phyloP scores from a whole-genome alignment of 495 filamentous ascomycete genomes.

The Neurospora discreta region DNA sequence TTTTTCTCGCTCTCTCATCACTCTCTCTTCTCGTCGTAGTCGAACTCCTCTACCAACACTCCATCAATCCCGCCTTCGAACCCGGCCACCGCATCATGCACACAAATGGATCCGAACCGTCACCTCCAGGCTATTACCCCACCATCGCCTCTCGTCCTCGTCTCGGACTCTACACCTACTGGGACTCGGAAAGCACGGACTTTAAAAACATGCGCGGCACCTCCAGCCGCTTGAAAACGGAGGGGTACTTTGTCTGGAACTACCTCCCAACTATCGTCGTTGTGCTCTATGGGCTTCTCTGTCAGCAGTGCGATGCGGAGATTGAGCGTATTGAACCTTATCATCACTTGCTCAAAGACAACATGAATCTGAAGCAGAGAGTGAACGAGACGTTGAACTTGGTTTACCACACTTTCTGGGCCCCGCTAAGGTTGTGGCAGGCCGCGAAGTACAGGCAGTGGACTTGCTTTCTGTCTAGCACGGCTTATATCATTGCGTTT shows the following conservation, averaged over 20 bases:
- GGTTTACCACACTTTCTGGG: neutral
- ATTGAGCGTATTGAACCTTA: neutral
- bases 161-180: neutral
- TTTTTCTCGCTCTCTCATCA: neutral
- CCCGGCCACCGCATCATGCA: neutral
- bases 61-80: neutral
- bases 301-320: neutral
- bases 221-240: neutral
- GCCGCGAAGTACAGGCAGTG: neutral
- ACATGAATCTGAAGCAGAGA: neutral
- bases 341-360: neutral
- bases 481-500: neutral
- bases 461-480: neutral
- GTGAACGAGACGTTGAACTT: neutral
- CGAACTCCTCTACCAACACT: neutral
- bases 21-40: neutral
- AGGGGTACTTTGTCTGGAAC: neutral
- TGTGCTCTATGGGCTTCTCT: neutral
- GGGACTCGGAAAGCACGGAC: neutral
- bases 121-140: neutral
- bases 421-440: neutral
- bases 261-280: neutral
- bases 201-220: neutral
- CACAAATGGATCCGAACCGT: neutral
- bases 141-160: neutral